Base-by-base conservation (phyloP, 352 stramenopile species). In the Phytophthora foliorum region DNA sequence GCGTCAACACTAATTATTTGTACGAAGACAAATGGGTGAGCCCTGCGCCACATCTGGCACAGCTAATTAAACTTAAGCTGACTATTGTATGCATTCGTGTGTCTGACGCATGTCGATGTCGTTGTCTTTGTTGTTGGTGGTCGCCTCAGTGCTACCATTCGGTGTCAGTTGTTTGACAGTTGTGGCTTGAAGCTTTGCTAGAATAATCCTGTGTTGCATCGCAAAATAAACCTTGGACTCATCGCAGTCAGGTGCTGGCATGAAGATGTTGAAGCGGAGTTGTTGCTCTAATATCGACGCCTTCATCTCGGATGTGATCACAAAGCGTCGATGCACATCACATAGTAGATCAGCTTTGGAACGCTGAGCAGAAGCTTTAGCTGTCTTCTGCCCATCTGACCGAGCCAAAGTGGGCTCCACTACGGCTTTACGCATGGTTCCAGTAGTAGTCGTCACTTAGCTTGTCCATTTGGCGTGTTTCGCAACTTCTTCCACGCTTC, bases 361-460 rank as follows among this genome's bases (percentile, higher is more conserved):
- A 5, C 19, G 36, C 14, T 42, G 3, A 11, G 13, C 36, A 13
- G 32, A 4, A 6, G 13, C 13, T 42, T 42, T 42, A 14, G 36
- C 36, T 17, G 36, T 11, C 16, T 6, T 42, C 6, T 6, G 36
- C 2, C 36, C 36, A 19, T 2, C 13, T 6, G 36, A 11, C 2
- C 36, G 36, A 6, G 5, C 13, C 36, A 42, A 17, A 4, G 5
- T 11, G 8, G 11, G 14, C 2, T 3, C 36, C 6, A 19, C 36
- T 8, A 17, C 36, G 8, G 42, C 63, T 71, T 56, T 80, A 65
- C 42, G 69, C 22, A 13, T 66, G 6, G 9, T 73, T 54, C 14
- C 69, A 29, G 34, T 68, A 80, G 49, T 32, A 24, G 39, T 68
- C 71, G 51, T 67, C 19, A 59, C 27, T 27, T 46, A 49, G 9